Evolutionary conservation across 768 basidiomycete genomes (phyloP).

Genomic region (Naematelia encephala): DNA sequence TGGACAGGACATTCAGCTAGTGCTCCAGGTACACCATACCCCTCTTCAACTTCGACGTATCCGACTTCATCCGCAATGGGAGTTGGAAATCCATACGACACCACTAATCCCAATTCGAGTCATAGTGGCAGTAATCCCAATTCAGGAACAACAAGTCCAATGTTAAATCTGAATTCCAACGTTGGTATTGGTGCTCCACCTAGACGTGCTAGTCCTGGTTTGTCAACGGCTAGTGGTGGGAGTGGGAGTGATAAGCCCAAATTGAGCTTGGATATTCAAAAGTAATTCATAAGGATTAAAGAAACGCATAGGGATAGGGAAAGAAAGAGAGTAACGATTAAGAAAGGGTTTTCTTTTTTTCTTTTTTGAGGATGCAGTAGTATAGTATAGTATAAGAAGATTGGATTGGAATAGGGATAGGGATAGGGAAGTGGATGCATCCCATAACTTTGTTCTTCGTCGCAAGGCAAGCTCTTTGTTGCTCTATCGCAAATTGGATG

Average conservation of each 20-base stretch:
- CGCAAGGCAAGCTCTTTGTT: too few relatives aligned
- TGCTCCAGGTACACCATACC: not conserved
- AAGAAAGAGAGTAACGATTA: too few relatives aligned
- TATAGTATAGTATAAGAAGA: too few relatives aligned
- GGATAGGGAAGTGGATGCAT: too few relatives aligned
- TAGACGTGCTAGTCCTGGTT: too few relatives aligned
- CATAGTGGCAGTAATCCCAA: not conserved
- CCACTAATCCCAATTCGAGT: not conserved
- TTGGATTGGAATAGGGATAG: too few relatives aligned
- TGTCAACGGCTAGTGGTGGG: not conserved
- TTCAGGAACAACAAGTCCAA: not conserved
- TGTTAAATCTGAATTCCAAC: not conserved
- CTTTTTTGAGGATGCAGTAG: too few relatives aligned
- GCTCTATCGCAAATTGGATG: too few relatives aligned
- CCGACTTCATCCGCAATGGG: not conserved
- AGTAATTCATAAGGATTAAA: not conserved
- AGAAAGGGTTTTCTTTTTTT: not conserved
- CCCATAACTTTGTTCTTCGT: too few relatives aligned
- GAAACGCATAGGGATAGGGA: not conserved
- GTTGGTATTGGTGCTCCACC: too few relatives aligned
- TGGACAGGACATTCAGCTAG: not conserved
- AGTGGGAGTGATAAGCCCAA: not conserved
- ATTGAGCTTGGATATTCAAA: not conserved
- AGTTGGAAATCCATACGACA: not conserved
- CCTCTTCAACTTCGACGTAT: not conserved